Evolutionary conservation across 768 basidiomycete species (phyloP).

Genomic region (Hemileccinum rubropunctum): DNA sequence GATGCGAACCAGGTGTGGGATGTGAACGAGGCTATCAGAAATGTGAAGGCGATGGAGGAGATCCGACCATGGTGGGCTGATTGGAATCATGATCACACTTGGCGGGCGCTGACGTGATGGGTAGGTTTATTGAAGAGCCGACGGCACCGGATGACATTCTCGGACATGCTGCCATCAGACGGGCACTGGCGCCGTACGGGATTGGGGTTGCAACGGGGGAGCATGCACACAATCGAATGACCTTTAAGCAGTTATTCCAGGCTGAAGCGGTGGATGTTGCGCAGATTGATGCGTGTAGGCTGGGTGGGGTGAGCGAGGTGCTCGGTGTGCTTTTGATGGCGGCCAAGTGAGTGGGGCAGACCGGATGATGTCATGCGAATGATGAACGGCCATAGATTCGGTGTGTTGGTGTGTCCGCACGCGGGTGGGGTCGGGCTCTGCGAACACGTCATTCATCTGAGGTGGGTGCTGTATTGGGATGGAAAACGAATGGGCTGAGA

Average conservation of each 20-base stretch:
- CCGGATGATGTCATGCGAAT: neutral
- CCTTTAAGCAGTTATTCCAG: conserved; percentile 94
- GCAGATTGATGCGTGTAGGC: conserved; percentile 85
- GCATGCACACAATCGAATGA: conserved; percentile 91
- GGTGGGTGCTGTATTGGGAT: conserved; percentile 36
- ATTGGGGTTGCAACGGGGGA: conserved; percentile 95
- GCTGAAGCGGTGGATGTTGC: conserved; percentile 86
- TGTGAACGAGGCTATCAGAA: conserved; percentile 83
- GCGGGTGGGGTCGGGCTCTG: conserved; percentile 92
- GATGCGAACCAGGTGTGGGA: conserved; percentile 97
- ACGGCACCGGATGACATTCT: conserved; percentile 91
- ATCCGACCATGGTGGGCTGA: conserved; percentile 43
- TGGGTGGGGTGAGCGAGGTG: conserved; percentile 90
- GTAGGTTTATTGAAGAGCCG: conserved; percentile 90
- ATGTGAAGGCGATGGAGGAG: conserved; percentile 70
- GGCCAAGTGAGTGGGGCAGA: conserved; percentile 56
- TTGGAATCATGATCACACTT: neutral
- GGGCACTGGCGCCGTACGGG: conserved; percentile 69
- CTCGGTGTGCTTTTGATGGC: conserved; percentile 87
- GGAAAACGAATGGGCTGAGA: neutral
- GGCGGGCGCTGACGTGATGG: conserved; percentile 7
- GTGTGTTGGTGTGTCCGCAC: conserved; percentile 86
- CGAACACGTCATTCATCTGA: conserved; percentile 86
- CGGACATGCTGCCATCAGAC: conserved; percentile 78
- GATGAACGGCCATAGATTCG: conserved; percentile 50